These are phyloP conservation scores for Millerozyma miso DNA, from an alignment of 805 yeast genomes.

Conservation along the genomic window DNA sequence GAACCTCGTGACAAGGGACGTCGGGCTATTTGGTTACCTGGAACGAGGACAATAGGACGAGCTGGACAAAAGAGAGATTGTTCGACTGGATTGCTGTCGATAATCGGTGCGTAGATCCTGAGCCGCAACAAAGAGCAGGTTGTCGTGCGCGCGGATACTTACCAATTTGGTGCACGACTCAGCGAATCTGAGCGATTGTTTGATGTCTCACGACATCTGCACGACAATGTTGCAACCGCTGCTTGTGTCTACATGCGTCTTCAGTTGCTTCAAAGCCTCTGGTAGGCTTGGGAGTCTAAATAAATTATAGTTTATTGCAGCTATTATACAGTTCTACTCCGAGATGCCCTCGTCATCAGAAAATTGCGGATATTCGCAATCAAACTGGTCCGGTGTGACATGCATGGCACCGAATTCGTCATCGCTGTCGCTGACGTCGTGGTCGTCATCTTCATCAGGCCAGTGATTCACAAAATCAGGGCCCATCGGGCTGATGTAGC, in stretches of 20 bases:
- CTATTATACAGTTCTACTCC: slow-evolving; percentile 10
- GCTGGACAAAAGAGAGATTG: too few relatives aligned
- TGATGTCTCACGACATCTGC: background rate
- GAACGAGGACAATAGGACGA: too few relatives aligned
- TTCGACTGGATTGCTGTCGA: too few relatives aligned
- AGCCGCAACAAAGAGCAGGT: too few relatives aligned
- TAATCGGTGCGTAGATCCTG: too few relatives aligned
- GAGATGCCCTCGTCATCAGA: slow-evolving; percentile 21
- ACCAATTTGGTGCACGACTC: too few relatives aligned
- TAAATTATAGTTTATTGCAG: background rate
- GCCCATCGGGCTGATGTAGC: background rate
- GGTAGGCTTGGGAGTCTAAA: too few relatives aligned
- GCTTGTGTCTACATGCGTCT: too few relatives aligned
- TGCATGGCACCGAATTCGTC: background rate
- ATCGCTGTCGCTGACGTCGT: slow-evolving; percentile 6
- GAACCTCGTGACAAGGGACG: too few relatives aligned
- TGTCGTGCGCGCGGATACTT: too few relatives aligned
- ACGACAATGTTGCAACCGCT: background rate
- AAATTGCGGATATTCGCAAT: slow-evolving; percentile 15
- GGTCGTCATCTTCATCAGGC: slow-evolving; percentile 19
- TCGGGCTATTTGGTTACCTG: too few relatives aligned
- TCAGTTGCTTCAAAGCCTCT: background rate
- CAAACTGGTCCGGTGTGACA: slow-evolving; percentile 16
- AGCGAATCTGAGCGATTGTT: too few relatives aligned
- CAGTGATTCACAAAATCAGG: slow-evolving; percentile 9